Conservation (phyloP, 306 rosid genomes). For the Lablab purpureus region DNA sequence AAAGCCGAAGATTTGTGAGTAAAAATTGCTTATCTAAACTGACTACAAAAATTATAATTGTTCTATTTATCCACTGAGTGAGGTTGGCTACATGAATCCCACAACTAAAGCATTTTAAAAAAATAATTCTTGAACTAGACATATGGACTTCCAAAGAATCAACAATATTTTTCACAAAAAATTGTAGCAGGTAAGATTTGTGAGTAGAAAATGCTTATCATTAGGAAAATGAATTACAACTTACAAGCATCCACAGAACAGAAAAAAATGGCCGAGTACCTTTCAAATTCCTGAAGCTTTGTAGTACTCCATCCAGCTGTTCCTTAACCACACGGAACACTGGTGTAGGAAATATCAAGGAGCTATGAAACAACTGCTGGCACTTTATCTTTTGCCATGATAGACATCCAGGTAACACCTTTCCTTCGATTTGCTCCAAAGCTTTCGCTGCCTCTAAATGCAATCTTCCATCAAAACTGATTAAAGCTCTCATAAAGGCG, state of each 20-base stretch:
- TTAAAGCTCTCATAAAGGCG: constrained; percentile 68
- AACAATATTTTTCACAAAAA: background rate
- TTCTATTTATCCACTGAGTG: too few species aligned
- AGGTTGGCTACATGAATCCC: too few species aligned
- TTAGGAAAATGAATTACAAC: background rate
- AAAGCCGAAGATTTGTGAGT: constrained; percentile 24
- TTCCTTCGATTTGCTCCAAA: constrained; percentile 85
- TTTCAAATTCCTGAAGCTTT: constrained; percentile 52
- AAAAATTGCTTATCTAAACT: constrained; percentile 32
- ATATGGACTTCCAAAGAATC: background rate
- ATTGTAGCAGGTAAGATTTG: background rate
- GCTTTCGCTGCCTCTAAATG: constrained; percentile 97
- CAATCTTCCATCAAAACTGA: constrained; percentile 88
- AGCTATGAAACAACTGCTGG: constrained; percentile 78
- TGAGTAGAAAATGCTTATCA: constrained; percentile 34
- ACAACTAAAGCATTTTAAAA: too few species aligned
- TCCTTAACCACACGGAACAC: constrained; percentile 69
- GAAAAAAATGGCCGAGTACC: constrained; percentile 58
- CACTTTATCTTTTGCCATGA: constrained; percentile 95
- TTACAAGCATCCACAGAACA: constrained; percentile 37
- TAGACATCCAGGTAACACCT: constrained; percentile 72
- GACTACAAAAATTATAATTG: too few species aligned
- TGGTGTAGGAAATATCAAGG: constrained; percentile 68
- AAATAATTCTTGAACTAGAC: too few species aligned
- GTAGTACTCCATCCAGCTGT: constrained; percentile 64